Conservation (phyloP, 257 asterid genomes). For the Catharanthus roseus region DNA sequence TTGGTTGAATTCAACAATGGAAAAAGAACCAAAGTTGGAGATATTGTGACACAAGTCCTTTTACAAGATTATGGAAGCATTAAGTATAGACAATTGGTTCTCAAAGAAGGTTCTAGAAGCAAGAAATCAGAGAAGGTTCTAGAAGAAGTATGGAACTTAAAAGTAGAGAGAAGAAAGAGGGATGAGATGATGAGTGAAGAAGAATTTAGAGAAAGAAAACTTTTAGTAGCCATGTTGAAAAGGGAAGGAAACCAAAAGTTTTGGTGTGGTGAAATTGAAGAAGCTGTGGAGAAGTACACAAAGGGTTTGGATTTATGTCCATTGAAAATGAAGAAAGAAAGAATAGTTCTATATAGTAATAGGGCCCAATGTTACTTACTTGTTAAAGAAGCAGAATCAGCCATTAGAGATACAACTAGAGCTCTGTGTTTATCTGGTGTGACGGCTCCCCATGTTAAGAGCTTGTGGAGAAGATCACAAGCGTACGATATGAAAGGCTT, state of each 20-base stretch:
- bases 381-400: conserved; percentile 26
- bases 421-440: conserved; percentile 31
- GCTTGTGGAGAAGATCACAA: conserved; percentile 42
- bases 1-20: conserved; percentile 27
- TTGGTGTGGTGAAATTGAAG: conserved; percentile 18
- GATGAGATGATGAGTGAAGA: conserved; percentile 22
- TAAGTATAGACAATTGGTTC: conserved; percentile 16
- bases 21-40: conserved; percentile 20
- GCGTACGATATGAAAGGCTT: conserved; percentile 33
- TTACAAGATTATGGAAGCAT: conserved; percentile 22
- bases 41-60: conserved; percentile 18
- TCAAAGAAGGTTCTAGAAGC: too few species aligned
- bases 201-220: conserved; percentile 17
- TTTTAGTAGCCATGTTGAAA: conserved; percentile 19
- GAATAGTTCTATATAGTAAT: conserved; percentile 33
- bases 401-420: conserved; percentile 32
- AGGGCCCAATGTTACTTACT: conserved; percentile 30
- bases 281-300: conserved; percentile 17
- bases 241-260: conserved; percentile 31
- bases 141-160: conserved; percentile 24
- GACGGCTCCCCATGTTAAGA: conserved; percentile 21
- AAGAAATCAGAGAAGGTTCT: conserved; percentile 13
- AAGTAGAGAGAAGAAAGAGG: conserved; percentile 24
- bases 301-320: conserved; percentile 32
- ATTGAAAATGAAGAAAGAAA: conserved; percentile 21